Conservation (phyloP, 257 asterid genomes). For the Salvia hispanica region DNA sequence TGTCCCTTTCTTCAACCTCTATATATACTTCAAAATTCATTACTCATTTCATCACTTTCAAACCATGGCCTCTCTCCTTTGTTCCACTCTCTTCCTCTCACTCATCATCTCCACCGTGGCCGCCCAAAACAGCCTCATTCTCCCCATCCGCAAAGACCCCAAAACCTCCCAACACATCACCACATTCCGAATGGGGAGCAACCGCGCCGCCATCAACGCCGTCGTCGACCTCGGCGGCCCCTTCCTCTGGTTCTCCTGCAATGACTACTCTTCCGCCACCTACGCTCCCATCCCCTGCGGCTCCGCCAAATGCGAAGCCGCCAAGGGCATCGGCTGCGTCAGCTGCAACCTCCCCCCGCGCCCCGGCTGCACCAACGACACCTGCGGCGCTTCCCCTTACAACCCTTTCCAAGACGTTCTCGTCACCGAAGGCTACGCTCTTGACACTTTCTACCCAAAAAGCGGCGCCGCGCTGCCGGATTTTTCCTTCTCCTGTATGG, state of each 20-base stretch:
- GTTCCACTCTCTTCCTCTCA: not conserved
- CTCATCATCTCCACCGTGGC: constrained; percentile 23
- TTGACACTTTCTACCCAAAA: constrained; percentile 30
- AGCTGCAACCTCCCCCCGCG: constrained; percentile 36
- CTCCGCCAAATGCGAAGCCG: constrained; percentile 33
- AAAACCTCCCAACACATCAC: constrained; percentile 46
- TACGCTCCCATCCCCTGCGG: constrained; percentile 45
- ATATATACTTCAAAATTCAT: not conserved
- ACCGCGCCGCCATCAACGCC: constrained; percentile 35
- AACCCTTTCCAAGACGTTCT: constrained; percentile 40
- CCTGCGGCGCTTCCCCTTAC: constrained; percentile 38
- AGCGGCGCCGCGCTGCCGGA: not conserved
- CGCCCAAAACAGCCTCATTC: constrained; percentile 32
- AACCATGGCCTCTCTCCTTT: constrained; percentile 32
- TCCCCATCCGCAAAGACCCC: constrained; percentile 43
- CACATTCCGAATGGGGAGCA: constrained; percentile 46
- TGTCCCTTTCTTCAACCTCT: not conserved
- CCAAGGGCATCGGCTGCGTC: constrained; percentile 37
- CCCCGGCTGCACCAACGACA: constrained; percentile 51
- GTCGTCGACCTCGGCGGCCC: constrained; percentile 47
- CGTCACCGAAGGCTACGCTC: constrained; percentile 31
- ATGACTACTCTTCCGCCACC: constrained; percentile 36
- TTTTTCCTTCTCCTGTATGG: constrained; percentile 36
- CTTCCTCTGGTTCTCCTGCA: constrained; percentile 45
- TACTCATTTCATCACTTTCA: not conserved